Base-by-base conservation (phyloP, 106 monocot genomes). In the Vanilla planifolia region DNA sequence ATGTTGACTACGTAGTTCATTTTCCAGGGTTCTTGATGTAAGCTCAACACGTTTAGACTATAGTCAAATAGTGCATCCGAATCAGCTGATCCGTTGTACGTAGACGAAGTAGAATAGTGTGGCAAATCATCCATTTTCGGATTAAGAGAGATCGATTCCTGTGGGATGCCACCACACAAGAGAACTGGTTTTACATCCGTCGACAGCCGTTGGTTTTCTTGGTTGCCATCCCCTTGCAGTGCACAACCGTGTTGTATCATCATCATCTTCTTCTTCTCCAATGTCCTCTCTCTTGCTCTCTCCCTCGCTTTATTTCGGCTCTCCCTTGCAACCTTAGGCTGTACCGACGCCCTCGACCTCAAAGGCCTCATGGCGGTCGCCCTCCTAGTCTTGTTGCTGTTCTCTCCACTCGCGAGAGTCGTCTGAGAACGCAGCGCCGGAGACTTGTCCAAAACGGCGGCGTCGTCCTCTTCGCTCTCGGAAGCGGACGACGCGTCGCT, bases 211-310 rank as follows among this genome's bases (percentile, higher is more conserved):
- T 26, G n/a, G 62, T 4, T 43, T n/a, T 1, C 13, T 6, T 14
- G 19, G 7, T 11, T 20, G 37, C 20, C 37, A 41, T 4, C 37
- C 33, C 8, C 32, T 33, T 11, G 17, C 20, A 5, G 17, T 3
- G 1, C 20, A 28, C 33, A 8, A 16, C 34, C n/a, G n/a, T n/a
- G n/a, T n/a, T n/a, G n/a, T n/a, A n/a, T n/a, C n/a, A n/a, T n/a
- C n/a, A n/a, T 56, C 63, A 50, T 69, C 46, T 2, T 63, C 48
- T 58, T 75, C 64, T 76, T 84, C 61, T 55, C 68, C 55, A 27
- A 48, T n/a, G 84, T 75, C 50, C 79, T 79, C 67, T 84, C 71
- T 53, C 81, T 67, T 32, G 81, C 81, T 51, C 74, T 51, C 9
- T 29, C 70, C 45, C 81, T 77, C 2, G 80, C 85, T 55, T 40